Conservation (phyloP, 78 protist genomes). For the Monocercomonoides exilis region DNA sequence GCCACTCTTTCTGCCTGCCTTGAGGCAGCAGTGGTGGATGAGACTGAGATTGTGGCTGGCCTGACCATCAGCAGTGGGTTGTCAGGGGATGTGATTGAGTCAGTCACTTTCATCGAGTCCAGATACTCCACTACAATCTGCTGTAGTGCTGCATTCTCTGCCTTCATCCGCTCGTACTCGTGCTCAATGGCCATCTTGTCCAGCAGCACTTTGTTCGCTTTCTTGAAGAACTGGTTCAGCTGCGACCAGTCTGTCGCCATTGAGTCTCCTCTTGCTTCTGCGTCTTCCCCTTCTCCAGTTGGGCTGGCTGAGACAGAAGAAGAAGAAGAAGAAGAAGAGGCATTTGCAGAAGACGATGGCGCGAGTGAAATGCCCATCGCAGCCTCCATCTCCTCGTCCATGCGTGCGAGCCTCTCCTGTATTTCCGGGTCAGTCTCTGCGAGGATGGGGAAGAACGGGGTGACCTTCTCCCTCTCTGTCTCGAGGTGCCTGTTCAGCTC, state of each 20-base stretch:
- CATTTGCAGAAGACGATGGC: no score
- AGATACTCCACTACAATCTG: conserved; percentile 50
- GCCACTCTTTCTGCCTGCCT: no score
- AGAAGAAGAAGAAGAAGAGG: no score
- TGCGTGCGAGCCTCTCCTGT: neutral
- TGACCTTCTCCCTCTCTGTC: conserved; percentile 59
- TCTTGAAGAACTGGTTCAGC: conserved; percentile 30
- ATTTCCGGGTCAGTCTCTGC: neutral
- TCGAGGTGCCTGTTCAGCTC: conserved; percentile 54
- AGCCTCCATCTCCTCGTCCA: neutral
- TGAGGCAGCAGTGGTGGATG: no score
- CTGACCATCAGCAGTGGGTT: conserved; percentile 41
- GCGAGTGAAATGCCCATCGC: no score
- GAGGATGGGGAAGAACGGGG: conserved; percentile 18
- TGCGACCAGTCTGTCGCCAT: conserved; percentile 18
- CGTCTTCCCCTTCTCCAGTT: neutral
- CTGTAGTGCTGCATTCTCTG: conserved; percentile 31
- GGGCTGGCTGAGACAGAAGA: neutral
- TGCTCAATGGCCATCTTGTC: conserved; percentile 35
- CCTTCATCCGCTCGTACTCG: conserved; percentile 5
- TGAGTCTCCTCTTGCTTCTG: neutral
- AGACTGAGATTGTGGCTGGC: no score
- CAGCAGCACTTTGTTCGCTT: conserved; percentile 36
- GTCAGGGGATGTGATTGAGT: conserved; percentile 18
- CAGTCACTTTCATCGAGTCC: conserved; percentile 56